Conservation (phyloP, 345 rosid genomes). For the Theobroma cacao region DNA sequence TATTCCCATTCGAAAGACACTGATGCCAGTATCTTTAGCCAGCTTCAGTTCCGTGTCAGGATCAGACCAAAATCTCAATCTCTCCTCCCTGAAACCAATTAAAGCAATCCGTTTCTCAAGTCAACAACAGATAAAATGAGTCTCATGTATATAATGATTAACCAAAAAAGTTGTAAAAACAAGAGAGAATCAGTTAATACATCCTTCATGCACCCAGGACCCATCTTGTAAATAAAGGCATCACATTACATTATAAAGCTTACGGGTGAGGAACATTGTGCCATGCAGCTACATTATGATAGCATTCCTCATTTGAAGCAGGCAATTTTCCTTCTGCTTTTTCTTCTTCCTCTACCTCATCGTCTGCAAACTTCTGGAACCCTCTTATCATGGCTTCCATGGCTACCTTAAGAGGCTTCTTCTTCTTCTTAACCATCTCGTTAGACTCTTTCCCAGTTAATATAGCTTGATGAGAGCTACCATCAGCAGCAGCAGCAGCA, state of each 20-base stretch:
- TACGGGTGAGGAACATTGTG: slow-evolving; percentile 89
- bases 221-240: slow-evolving; percentile 13
- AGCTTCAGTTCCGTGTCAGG: slow-evolving; percentile 87
- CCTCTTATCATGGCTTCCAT: slow-evolving; percentile 95
- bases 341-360: slow-evolving; percentile 30
- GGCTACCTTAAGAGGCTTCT: slow-evolving; percentile 58
- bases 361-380: slow-evolving; percentile 49
- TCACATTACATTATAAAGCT: slow-evolving; percentile 31
- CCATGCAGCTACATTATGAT: slow-evolving; percentile 93
- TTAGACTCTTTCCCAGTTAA: slow-evolving; percentile 17
- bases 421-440: slow-evolving; percentile 27
- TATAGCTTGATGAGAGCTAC: slow-evolving; percentile 48
- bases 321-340: slow-evolving; percentile 28
- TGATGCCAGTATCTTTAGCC: slow-evolving; percentile 79
- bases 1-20: slow-evolving; percentile 87
- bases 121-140: slow-evolving; percentile 7
- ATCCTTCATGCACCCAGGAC: background rate
- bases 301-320: slow-evolving; percentile 32
- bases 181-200: background rate
- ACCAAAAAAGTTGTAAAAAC: background rate
- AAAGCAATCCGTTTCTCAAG: slow-evolving; percentile 20
- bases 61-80: slow-evolving; percentile 94
- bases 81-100: slow-evolving; percentile 69
- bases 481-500: slow-evolving; percentile 52
- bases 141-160: too few relatives aligned